Base-by-base conservation (phyloP, 139 green algal genomes). In the Chlamydomonas sp. region DNA sequence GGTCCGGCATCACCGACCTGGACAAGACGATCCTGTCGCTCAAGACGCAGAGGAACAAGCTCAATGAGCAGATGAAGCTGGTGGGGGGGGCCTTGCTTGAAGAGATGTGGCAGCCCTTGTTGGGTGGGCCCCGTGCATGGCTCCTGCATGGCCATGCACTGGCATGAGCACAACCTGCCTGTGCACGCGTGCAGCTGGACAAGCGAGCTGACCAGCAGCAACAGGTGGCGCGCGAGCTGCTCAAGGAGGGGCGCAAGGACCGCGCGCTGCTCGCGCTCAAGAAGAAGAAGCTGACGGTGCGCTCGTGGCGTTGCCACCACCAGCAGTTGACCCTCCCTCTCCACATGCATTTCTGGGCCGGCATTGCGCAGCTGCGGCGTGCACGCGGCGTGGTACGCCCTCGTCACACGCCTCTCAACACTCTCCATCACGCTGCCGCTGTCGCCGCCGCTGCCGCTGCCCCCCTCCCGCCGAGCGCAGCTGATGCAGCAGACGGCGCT, bases 1-100 rank as follows among this genome's bases (percentile, higher is more conserved):
- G n/a, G n/a, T n/a, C n/a, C n/a, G n/a, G n/a, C n/a, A 89, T 94
- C 48, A 92, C 83, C 38, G 86, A 93, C 1, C 69, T 64, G 3
- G 89, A 95, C 66, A 74, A 76, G 4, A 85, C 88, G 0, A 77
- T 95, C 22, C 76, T 94, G 35, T 78, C 75, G 3, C 76, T 95
- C 2, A 94, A 92, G 64, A 82, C 83, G 1, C 89, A 94, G 58
- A 70, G 81, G 2, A 83, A 81, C 28, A 89, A 91, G 69, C 63
- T 95, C n/a, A 79, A 82, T 22, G 81, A 81, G 58, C 78, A 87
- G 39, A 60, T 77, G 33, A 83, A 81, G 49, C 71, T 87, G 81
- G 81, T 87, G 54, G 22, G 70, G 66, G 31, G n/a, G n/a, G n/a
- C n/a, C n/a, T n/a, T n/a, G n/a, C n/a, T n/a, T n/a, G n/a, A n/a